A percentile compares a stretch with the other conserved stretches of the same genome.
phyloP scores from a whole-genome alignment of 495 filamentous ascomycete species.

The Haplographium delicatum region DNA sequence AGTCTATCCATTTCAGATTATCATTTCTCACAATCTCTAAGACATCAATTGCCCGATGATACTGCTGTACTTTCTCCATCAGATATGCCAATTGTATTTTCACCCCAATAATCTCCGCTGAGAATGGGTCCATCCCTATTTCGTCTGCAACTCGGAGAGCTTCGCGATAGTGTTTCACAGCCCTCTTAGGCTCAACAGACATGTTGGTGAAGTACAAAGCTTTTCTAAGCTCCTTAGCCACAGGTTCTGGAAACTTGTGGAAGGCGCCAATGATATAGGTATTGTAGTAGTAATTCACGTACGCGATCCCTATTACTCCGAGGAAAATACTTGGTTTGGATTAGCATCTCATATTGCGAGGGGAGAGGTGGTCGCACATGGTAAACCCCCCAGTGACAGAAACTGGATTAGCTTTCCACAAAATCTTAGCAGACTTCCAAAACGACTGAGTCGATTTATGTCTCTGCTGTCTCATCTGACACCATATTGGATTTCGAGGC shows the following conservation, averaged over 20 bases:
- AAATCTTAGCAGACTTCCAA: conserved; percentile 6
- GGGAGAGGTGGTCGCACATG: conserved; percentile 6
- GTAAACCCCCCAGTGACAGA: conserved; percentile 16
- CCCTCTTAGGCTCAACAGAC: conserved; percentile 60
- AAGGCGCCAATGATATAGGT: conserved; percentile 59
- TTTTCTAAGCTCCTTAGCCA: conserved; percentile 75
- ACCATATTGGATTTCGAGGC: conserved; percentile 11
- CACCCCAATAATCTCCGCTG: conserved; percentile 83
- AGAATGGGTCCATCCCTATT: conserved; percentile 75
- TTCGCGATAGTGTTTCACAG: conserved; percentile 73
- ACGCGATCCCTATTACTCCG: conserved; percentile 45
- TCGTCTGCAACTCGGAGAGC: conserved; percentile 67
- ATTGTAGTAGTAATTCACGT: conserved; percentile 59
- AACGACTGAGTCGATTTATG: conserved; percentile 8
- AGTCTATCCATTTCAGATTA: conserved; percentile 56
- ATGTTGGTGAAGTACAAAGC: conserved; percentile 84
- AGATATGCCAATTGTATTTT: conserved; percentile 75
- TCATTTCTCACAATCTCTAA: conserved; percentile 62
- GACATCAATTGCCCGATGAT: conserved; percentile 61
- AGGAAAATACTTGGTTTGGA: conserved; percentile 35
- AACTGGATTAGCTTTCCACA: conserved; percentile 17
- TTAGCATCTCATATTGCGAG: not conserved
- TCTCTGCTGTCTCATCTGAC: conserved; percentile 17
- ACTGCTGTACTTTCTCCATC: conserved; percentile 67
- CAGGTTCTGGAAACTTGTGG: conserved; percentile 71